Evolutionary conservation across 257 asterid species (phyloP), one percentile per base, ranked within the genome.

Genomic region (Nicotiana tomentosiformis): DNA sequence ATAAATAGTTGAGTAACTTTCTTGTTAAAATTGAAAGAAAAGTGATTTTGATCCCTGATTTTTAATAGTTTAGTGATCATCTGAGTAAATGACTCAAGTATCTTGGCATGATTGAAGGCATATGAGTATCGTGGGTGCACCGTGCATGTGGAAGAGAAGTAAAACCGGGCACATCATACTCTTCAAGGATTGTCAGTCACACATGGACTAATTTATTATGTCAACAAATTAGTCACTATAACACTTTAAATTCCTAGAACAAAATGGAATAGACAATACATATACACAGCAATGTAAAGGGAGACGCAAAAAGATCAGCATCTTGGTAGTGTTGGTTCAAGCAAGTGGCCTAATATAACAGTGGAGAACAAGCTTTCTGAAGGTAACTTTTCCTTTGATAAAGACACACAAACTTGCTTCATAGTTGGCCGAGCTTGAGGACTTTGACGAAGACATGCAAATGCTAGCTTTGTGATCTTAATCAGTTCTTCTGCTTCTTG

Each of bases 381-480:
- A 39, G 65, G 33, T 17, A 55, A 12, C 6, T 58, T 81, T 55
- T 84, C 79, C 65, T 84, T 82, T 14, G 84, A 78, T 53, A 87
- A 79, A 56, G 57, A 76, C 62, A 77, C 67, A 53, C 81, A 83
- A 23, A 87, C 84, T 64, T 85, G 85, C 35, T 65, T 80, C 80
- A 82, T 85, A 62, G 85, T 82, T 16, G 89, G 91, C 32, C 89
- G 81, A 30, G 55, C 78, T 58, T 62, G 84, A 9, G 89, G 89
- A 67, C 20, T 85, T 17, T 60, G 81, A 62, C 30, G 74, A 30
- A 82, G 49, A 57, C 90, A 87, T 16, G 56, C 78, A 37, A 83
- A 66, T 2, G 84, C 89, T 15, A 87, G 33, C 64, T 89, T 82
- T 1, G 64, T 70, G 29, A 51, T 16, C 16, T 17, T 37, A 10